Evolutionary conservation across 495 filamentous ascomycete genomes (phyloP).

Genomic region (Sabuloglossum arenarium): DNA sequence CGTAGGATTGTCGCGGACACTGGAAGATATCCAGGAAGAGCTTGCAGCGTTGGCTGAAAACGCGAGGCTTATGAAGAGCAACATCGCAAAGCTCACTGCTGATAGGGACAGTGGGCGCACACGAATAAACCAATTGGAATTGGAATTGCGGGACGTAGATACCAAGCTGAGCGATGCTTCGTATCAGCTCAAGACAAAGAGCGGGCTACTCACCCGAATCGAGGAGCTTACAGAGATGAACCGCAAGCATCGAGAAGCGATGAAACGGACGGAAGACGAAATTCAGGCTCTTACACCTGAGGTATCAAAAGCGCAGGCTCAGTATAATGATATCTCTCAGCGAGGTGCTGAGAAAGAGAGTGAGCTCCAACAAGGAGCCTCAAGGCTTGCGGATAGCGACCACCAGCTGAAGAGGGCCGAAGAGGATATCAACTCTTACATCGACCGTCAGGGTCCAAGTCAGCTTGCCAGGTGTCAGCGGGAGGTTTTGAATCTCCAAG

Average conservation of each 20-base stretch:
- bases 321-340: constrained; percentile 51
- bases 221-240: constrained; percentile 50
- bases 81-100: constrained; percentile 35
- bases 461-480: constrained; percentile 47
- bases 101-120: constrained; percentile 54
- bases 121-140: constrained; percentile 45
- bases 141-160: constrained; percentile 45
- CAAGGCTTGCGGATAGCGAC: constrained; percentile 46
- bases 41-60: constrained; percentile 47
- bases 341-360: constrained; percentile 54
- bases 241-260: constrained; percentile 40
- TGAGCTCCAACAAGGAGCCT: constrained; percentile 47
- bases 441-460: constrained; percentile 48
- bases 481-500: constrained; percentile 45
- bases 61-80: constrained; percentile 35
- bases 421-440: constrained; percentile 60
- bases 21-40: constrained; percentile 69
- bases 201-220: constrained; percentile 40
- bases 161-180: constrained; percentile 45
- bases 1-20: constrained; percentile 35
- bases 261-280: constrained; percentile 44
- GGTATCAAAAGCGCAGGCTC: constrained; percentile 48
- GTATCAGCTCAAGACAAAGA: constrained; percentile 61
- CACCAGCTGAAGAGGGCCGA: constrained; percentile 56
- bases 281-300: constrained; percentile 49